These are phyloP conservation scores for Boletus subluridellus DNA, from an alignment of 1,284 basidiomycete genomes.

Conservation along the genomic window DNA sequence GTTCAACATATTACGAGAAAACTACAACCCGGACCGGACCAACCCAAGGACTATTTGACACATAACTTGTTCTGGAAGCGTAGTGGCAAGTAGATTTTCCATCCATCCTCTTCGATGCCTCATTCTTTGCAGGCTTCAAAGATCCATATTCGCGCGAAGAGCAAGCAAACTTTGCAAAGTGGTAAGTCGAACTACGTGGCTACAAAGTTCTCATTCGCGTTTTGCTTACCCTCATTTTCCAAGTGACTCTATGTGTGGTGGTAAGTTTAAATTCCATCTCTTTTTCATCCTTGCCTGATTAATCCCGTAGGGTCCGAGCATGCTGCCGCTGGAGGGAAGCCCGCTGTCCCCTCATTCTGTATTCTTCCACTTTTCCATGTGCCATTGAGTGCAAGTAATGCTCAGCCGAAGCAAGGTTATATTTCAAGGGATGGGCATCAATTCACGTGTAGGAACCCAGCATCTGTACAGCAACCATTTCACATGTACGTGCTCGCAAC, in stretches of 20 bases:
- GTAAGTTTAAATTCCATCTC: constrained; percentile 26
- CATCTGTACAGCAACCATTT: constrained; percentile 48
- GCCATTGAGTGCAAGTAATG: constrained; percentile 28
- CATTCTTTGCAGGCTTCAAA: constrained; percentile 21
- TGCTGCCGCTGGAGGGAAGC: constrained; percentile 19
- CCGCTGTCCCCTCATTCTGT: constrained; percentile 50
- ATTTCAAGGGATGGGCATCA: constrained; percentile 47
- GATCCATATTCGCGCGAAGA: constrained; percentile 58
- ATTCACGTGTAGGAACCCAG: constrained; percentile 54
- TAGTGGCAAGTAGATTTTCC: constrained; percentile 40
- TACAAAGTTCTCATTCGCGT: not conserved
- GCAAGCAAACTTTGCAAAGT: constrained; percentile 48
- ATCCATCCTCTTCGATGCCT: not conserved
- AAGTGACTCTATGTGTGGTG: constrained; percentile 46
- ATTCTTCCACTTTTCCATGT: constrained; percentile 53
- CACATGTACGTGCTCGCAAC: constrained; percentile 48
- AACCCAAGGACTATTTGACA: constrained; percentile 52
- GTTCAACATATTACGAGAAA: constrained; percentile 43
- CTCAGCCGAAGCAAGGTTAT: constrained; percentile 43
- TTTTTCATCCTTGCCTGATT: not conserved
- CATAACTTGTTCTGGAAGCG: constrained; percentile 55
- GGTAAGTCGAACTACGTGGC: constrained; percentile 36
- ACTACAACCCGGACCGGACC: constrained; percentile 43
- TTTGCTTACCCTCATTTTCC: not conserved
- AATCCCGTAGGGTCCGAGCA: not conserved